Conservation (phyloP, 805 yeast genomes). For the Lipomyces spencermartinsiae region DNA sequence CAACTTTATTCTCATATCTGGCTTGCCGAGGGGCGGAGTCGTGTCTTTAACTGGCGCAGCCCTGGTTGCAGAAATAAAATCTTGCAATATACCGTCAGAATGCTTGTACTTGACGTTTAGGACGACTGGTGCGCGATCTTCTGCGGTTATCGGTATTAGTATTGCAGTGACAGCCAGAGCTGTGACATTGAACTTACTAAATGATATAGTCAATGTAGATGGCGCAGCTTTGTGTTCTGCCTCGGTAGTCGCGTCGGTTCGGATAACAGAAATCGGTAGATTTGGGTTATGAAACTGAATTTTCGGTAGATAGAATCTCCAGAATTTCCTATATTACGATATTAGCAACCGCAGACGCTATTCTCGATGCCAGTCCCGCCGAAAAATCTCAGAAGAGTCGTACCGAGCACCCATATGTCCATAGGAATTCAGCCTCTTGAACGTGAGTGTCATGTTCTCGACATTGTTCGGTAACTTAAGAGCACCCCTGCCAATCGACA, state of each 20-base stretch:
- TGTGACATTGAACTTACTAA: slow-evolving; percentile 27
- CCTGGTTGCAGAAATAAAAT: slow-evolving; percentile 51
- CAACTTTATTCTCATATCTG: slow-evolving; percentile 16
- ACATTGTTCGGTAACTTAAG: slow-evolving; percentile 16
- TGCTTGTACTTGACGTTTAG: slow-evolving; percentile 62
- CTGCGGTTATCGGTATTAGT: neutral
- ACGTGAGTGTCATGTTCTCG: slow-evolving; percentile 16
- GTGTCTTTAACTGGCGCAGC: slow-evolving; percentile 13
- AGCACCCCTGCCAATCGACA: slow-evolving; percentile 29
- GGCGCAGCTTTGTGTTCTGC: slow-evolving; percentile 50
- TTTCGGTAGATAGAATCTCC: slow-evolving; percentile 76
- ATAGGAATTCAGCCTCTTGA: slow-evolving; percentile 26
- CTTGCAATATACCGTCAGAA: slow-evolving; percentile 61
- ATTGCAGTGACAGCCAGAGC: neutral
- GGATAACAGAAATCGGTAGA: slow-evolving; percentile 62
- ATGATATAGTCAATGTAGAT: slow-evolving; percentile 44
- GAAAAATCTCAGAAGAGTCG: neutral
- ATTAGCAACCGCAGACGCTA: neutral
- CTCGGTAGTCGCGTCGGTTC: slow-evolving; percentile 31
- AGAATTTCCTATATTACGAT: slow-evolving; percentile 58
- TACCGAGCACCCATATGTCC: slow-evolving; percentile 39
- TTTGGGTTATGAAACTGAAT: slow-evolving; percentile 83
- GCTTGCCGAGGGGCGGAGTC: slow-evolving; percentile 18
- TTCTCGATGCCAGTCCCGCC: neutral
- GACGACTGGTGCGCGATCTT: slow-evolving; percentile 23